Evolutionary conservation across 371 early-diverging fungal species (phyloP), one percentile per base, ranked within the genome.

Genomic region (Batrachochytrium dendrobatidis): DNA sequence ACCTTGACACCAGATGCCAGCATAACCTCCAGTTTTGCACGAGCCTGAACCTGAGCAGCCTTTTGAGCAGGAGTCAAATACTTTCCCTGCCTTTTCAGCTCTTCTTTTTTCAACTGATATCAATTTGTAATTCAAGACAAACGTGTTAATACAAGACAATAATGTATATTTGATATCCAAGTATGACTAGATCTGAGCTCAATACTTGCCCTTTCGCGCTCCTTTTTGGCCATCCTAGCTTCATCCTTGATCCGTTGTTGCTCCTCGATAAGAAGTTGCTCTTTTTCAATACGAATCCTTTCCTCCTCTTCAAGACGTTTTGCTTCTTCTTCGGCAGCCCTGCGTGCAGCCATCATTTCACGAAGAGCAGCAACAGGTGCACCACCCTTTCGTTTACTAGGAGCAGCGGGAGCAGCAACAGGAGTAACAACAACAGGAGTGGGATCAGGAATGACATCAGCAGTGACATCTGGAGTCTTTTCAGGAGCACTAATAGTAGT

Each of bases 31-130:
- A 87, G 81, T 65, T 84, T 83, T 49, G 85, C 74, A 55, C 87
- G 79, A 48, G 85, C 87, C 52, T 73, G 75, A 20, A 83, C 83
- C 65, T 90, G 84, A 34, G 87, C 90, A 63, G 86, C 88, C 75
- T 89, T 92, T 72, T 98, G 91, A n/a, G 91, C 83, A 68, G 91
- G 90, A 35, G 95, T 91, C 67, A 94, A 72, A 32, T 91, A 81
- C 67, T 94, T 93, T 52, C 98, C 97, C 54, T 90, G 86, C 68
- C 88, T 91, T 53, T 86, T 86, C 45, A 93, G 83, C 71, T 94
- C 90, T 58, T 96, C 98, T 35, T 83, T 82, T 72, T 88, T 89
- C 34, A 79, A 77, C 83, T 83, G 70, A 50, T 26, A 10, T 46
- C 2, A 33, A 35, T 18, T 30, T 28, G 34, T 7, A 12, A n/a